These are phyloP conservation scores for Ustilago xerochloae DNA, from an alignment of 1,284 basidiomycete genomes.

Conservation along the genomic window DNA sequence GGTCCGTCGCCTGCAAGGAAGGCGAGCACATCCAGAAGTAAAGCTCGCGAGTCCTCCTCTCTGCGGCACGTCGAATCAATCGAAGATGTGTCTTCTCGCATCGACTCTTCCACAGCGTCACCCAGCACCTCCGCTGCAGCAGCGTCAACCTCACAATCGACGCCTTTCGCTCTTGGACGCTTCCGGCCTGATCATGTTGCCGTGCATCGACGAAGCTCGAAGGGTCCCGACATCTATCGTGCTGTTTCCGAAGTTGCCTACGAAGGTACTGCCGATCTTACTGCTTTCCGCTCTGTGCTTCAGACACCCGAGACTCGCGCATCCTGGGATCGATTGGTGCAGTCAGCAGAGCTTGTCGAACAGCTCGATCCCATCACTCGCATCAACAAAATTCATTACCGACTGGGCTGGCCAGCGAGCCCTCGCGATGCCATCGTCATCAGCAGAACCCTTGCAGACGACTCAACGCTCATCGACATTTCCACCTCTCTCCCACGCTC, in stretches of 20 bases:
- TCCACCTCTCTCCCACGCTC: constrained; percentile 95
- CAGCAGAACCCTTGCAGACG: constrained; percentile 41
- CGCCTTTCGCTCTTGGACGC: constrained; percentile 28
- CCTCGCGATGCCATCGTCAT: constrained; percentile 58
- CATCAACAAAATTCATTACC: constrained; percentile 88
- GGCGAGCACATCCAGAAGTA: constrained; percentile 4
- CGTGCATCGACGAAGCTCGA: constrained; percentile 69
- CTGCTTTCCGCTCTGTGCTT: constrained; percentile 84
- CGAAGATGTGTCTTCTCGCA: constrained; percentile 19
- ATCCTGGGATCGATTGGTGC: constrained; percentile 87
- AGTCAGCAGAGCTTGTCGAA: constrained; percentile 83
- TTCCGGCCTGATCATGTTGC: constrained; percentile 68
- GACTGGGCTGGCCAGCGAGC: constrained; percentile 96
- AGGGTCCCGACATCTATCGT: constrained; percentile 81
- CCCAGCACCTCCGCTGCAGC: constrained; percentile 7
- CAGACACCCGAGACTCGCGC: constrained; percentile 81
- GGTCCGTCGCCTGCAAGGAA: constrained; percentile 5
- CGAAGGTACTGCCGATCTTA: constrained; percentile 75
- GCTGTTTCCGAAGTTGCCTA: constrained; percentile 82
- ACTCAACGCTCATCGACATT: constrained; percentile 82
- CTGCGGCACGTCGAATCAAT: constrained; percentile 38
- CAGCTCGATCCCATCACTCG: constrained; percentile 85
- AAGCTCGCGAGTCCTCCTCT: constrained; percentile 30
- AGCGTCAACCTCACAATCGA: not conserved
- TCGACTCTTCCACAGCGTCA: constrained; percentile 4